Evolutionary conservation across 75 land plant species (phyloP).

Genomic region (Cunninghamia lanceolata): DNA sequence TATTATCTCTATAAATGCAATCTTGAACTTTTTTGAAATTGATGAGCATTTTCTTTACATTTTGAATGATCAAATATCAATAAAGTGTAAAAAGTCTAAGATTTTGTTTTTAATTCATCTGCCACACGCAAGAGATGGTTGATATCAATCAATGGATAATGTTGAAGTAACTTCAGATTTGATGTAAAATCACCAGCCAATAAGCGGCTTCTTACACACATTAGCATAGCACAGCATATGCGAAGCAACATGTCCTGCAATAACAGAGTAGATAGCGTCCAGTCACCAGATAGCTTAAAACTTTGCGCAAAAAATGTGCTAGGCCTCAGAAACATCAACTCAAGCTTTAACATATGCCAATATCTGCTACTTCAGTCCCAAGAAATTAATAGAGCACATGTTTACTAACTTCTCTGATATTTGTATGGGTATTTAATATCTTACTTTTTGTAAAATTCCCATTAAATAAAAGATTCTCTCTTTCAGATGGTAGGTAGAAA

Average conservation of each 20-base stretch:
- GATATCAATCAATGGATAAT: conserved; percentile 80
- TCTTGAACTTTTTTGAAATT: neutral
- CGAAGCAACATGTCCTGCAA: conserved; percentile 84
- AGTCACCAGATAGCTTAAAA: conserved; percentile 5
- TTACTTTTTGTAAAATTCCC: neutral
- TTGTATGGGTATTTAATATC: neutral
- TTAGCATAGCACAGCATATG: conserved; percentile 91
- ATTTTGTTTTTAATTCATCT: conserved; percentile 46
- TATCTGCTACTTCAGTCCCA: neutral
- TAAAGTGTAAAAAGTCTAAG: neutral
- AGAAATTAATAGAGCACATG: neutral
- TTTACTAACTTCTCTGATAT: neutral
- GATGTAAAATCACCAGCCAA: conserved; percentile 94
- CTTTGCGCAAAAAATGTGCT: neutral
- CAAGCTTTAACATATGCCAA: conserved; percentile 3
- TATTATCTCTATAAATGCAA: neutral
- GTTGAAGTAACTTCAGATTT: conserved; percentile 85
- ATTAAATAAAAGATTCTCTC: neutral
- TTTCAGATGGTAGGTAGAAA: conserved; percentile 2
- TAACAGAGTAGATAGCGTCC: conserved; percentile 1
- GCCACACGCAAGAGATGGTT: conserved; percentile 80
- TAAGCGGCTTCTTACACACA: conserved; percentile 69
- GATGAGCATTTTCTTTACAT: neutral
- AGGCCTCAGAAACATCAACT: neutral
- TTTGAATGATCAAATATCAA: conserved; percentile 1